phyloP scores from a whole-genome alignment of 106 monocot genomes.

The Phalaenopsis equestris region DNA sequence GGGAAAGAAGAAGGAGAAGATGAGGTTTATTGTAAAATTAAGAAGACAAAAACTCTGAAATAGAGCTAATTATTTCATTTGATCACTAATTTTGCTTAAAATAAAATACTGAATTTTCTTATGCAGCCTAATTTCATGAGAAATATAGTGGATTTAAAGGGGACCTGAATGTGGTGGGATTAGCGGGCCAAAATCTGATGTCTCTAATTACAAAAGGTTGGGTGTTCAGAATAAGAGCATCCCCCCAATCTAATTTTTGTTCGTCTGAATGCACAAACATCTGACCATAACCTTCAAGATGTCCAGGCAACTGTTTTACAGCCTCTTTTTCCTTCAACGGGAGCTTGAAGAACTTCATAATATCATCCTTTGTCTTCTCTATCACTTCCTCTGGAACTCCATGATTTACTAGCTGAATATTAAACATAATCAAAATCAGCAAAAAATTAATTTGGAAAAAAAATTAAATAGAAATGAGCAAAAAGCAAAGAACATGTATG shows the following conservation, averaged over 20 bases:
- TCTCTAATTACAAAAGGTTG: neutral
- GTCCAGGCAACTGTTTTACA: neutral
- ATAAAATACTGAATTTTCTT: too few relatives aligned
- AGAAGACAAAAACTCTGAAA: too few relatives aligned
- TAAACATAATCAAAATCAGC: neutral
- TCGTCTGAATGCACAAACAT: neutral
- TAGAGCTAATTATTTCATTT: too few relatives aligned
- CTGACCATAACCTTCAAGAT: conserved; percentile 7
- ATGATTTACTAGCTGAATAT: conserved; percentile 6
- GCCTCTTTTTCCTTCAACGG: conserved; percentile 6
- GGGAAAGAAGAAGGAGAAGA: too few relatives aligned
- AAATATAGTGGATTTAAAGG: too few relatives aligned
- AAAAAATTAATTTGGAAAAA: too few relatives aligned
- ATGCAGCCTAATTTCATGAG: too few relatives aligned
- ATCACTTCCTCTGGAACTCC: neutral
- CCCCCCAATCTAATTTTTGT: conserved; percentile 11
- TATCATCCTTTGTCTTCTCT: neutral
- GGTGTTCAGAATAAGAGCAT: neutral
- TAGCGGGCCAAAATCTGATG: conserved; percentile 12
- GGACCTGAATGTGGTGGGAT: conserved; percentile 9
- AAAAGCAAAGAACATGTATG: neutral
- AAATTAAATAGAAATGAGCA: too few relatives aligned
- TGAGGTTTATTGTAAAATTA: too few relatives aligned
- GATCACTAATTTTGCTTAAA: too few relatives aligned
- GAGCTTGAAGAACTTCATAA: conserved; percentile 4